These are phyloP conservation scores for Persicaria maculosa DNA, from an alignment of 148 eudicot species.

Conservation along the genomic window DNA sequence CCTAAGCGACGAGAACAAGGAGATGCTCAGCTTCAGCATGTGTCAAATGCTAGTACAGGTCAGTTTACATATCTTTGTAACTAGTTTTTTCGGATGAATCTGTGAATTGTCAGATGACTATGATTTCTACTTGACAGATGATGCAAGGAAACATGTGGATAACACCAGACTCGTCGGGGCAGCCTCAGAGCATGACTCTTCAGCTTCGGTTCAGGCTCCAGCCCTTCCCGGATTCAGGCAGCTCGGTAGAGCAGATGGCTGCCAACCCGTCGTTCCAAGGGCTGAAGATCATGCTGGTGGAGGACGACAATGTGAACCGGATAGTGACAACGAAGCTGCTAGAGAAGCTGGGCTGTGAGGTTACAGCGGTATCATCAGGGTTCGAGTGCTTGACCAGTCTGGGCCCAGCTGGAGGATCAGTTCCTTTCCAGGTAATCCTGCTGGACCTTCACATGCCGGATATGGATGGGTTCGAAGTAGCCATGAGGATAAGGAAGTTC, in stretches of 20 bases:
- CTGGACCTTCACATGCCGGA: slow-evolving; percentile 77
- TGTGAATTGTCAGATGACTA: not conserved
- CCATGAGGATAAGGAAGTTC: slow-evolving; percentile 42
- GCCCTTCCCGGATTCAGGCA: not conserved
- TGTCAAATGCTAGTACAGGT: slow-evolving; percentile 90
- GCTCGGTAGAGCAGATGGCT: not conserved
- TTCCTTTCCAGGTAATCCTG: slow-evolving; percentile 36
- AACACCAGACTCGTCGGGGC: slow-evolving; percentile 36
- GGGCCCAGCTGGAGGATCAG: slow-evolving; percentile 23
- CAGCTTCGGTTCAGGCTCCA: slow-evolving; percentile 25
- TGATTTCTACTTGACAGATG: slow-evolving; percentile 29
- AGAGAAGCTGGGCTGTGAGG: slow-evolving; percentile 62
- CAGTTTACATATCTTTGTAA: not conserved
- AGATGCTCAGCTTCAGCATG: slow-evolving; percentile 64
- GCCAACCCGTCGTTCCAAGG: slow-evolving; percentile 32
- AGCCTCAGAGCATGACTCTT: slow-evolving; percentile 49
- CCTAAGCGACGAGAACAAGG: slow-evolving; percentile 36
- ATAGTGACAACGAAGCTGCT: slow-evolving; percentile 63
- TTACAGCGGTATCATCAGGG: slow-evolving; percentile 51
- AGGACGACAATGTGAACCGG: slow-evolving; percentile 59
- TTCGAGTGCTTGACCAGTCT: slow-evolving; percentile 48
- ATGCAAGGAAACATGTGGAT: slow-evolving; percentile 83
- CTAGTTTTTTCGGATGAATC: not conserved
- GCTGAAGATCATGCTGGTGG: slow-evolving; percentile 41
- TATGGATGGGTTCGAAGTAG: slow-evolving; percentile 73